phyloP scores from a whole-genome alignment of 1,139 yeast species.

The Saccharomyces hybrid region DNA sequence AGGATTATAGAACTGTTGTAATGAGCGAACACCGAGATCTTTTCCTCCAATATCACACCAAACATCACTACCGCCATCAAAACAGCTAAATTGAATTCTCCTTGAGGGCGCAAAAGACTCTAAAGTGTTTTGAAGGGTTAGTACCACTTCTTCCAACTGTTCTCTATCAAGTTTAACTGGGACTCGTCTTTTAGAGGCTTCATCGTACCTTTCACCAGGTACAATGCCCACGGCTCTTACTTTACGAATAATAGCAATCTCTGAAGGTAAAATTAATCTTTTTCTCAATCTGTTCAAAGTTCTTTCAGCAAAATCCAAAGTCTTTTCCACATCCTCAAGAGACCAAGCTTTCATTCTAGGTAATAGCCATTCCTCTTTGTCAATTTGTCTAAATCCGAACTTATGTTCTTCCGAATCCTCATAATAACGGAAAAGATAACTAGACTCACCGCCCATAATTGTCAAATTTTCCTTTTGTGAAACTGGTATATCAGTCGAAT shows the following conservation, averaged over 20 bases:
- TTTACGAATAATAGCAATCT: slow-evolving; percentile 60
- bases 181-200: slow-evolving; percentile 37
- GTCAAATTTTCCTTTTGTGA: slow-evolving; percentile 57
- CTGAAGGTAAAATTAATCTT: slow-evolving; percentile 51
- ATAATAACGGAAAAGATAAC: slow-evolving; percentile 66
- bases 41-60: slow-evolving; percentile 98
- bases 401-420: slow-evolving; percentile 28
- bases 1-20: slow-evolving; percentile 54
- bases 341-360: slow-evolving; percentile 67
- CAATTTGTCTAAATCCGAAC: slow-evolving; percentile 48
- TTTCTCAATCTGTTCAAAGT: slow-evolving; percentile 49
- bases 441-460: slow-evolving; percentile 96
- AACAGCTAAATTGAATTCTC: slow-evolving; percentile 78
- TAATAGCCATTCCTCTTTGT: slow-evolving; percentile 65
- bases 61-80: slow-evolving; percentile 93
- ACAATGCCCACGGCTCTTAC: slow-evolving; percentile 85
- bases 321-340: slow-evolving; percentile 47
- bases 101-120: slow-evolving; percentile 43
- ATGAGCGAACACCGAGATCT: slow-evolving; percentile 74
- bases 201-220: slow-evolving; percentile 38
- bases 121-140: slow-evolving; percentile 64
- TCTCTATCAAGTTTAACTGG: slow-evolving; percentile 57
- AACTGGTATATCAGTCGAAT: slow-evolving; percentile 37
- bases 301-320: slow-evolving; percentile 63
- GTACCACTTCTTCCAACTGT: slow-evolving; percentile 82